Base-by-base conservation (phyloP, 2,329 filamentous ascomycete genomes). In the Corniculantispora saksenae region DNA sequence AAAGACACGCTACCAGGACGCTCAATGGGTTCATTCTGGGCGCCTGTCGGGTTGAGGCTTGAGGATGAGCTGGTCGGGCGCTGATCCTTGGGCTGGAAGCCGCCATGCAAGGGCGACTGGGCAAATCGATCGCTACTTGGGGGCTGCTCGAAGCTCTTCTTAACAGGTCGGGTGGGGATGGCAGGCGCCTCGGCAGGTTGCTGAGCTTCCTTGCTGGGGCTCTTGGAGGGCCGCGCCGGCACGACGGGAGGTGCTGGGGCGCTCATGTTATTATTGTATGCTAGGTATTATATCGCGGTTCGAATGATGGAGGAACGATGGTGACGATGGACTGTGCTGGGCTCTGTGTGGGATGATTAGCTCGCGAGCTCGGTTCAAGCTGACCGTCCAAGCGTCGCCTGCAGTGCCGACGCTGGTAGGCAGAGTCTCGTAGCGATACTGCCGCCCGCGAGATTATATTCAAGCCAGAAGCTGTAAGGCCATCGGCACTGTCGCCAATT, bases 101-200 rank as follows among this genome's bases (percentile, higher is more conserved):
- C 85, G 72, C 93, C 91, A 75, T 94, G 95, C 72, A 97, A 82
- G 10, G 94, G 94, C 61, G 94, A 97, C 59, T 88, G 92, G 43
- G 93, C 91, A 76, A 91, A 97, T 71, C 89, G 89, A 71, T 92
- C 90, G 70, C 89, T 87, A 70, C 87, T 86, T 51, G 92, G 92
- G 63, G 93, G 92, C 77, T 93, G 91, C 69, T 93, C 89, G 71
- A 88, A 74, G 54, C 90, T 91, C 75, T 89, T 89, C 55, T 88
- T 87, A 61, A 76, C 69, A 5, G 94, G 94, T 68, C 94, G 91
- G 67, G 93, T 91, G 68, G 94, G 94, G 57, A 97, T 84, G 73
- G 86, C 87, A 63, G 50, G 64, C 51, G 45, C 58, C 69, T 61
- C 67, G 29, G 63, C 60, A 32, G 73, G 70, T 7, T 71, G 57